Base-by-base conservation (phyloP, 2,329 filamentous ascomycete genomes). In the Talaromyces albobiverticillius region DNA sequence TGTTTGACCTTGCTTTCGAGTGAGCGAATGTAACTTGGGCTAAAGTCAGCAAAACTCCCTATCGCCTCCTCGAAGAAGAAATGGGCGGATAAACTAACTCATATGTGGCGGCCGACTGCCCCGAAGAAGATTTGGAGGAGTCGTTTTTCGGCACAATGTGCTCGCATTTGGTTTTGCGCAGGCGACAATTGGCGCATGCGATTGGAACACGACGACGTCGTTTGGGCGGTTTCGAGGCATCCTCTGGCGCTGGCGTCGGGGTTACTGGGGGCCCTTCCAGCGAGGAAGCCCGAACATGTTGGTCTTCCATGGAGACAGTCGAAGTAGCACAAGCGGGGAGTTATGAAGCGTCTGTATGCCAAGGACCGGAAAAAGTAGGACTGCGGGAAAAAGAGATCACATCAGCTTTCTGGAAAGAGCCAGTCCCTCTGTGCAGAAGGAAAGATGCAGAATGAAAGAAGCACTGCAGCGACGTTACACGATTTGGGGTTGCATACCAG, bases 121-220 rank as follows among this genome's bases (percentile, higher is more conserved):
- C 54, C 13, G 49, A n/a, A 13, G 46, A 34, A 7, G 38, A 42
- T 29, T 42, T 48, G 18, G 48, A 45, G 22, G 40, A 22, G 31
- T 31, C 32, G 38, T 43, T 56, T 18, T 42, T 56, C 8, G 54
- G 54, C 34, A 56, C 54, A 29, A 56, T 56, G 42, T 56, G 54
- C 23, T 56, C 54, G 43, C 54, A 56, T 56, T 56, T 56, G 3
- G 54, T 56, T 23, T 56, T 56, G 49, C 54, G 54, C 49, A 56
- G 36, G 29, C 54, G 54, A 25, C 54, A 56, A 32, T 32, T 53
- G 18, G 50, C 49, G 25, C 54, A 56, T 22, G 54, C 54, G 22
- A 56, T 56, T 29, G 54, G 54, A 31, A 56, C 54, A 22, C 54
- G 54, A 32, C 54, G 54, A 16, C 54, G 49, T 22, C 49, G 45